A percentile compares a stretch with the other conserved stretches of the same genome.
Evolutionary conservation across 164 flowering plant genomes (phyloP).

Genomic region (Chloranthus sessilifolius): DNA sequence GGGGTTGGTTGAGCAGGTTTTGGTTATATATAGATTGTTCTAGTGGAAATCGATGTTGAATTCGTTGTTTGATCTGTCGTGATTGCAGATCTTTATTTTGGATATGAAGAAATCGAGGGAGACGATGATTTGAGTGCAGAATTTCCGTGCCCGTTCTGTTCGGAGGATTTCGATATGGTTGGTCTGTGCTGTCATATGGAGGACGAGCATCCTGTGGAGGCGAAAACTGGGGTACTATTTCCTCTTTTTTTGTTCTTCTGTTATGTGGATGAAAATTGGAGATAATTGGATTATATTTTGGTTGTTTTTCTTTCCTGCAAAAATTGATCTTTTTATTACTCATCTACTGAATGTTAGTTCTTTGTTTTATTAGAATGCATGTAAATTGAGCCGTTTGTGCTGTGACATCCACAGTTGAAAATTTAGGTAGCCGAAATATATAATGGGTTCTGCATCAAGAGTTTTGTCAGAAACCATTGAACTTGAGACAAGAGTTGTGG

Average conservation of each 20-base stretch:
- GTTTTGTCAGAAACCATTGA: no score
- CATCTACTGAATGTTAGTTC: not conserved
- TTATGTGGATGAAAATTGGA: not conserved
- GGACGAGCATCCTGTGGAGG: conserved; percentile 72
- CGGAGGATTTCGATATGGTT: conserved; percentile 69
- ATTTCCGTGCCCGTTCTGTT: conserved; percentile 73
- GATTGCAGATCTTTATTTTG: conserved; percentile 53
- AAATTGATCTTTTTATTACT: not conserved
- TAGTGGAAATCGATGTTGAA: conserved; percentile 6
- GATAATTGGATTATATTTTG: no score
- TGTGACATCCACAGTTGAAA: not conserved
- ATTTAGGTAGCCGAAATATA: not conserved
- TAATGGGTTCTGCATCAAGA: no score
- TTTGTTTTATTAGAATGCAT: not conserved
- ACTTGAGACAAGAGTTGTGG: no score
- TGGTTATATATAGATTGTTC: not conserved
- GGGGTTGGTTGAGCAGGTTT: conserved; percentile 3
- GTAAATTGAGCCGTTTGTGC: not conserved
- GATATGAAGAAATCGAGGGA: conserved; percentile 62
- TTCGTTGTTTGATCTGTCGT: no score
- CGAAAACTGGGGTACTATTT: conserved; percentile 62
- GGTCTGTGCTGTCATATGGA: conserved; percentile 83
- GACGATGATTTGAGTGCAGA: conserved; percentile 74
- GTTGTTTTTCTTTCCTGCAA: no score
- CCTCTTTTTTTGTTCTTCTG: not conserved